These are phyloP conservation scores for Lichtheimia ramosa DNA, from an alignment of 371 early-diverging fungal genomes.

Conservation along the genomic window DNA sequence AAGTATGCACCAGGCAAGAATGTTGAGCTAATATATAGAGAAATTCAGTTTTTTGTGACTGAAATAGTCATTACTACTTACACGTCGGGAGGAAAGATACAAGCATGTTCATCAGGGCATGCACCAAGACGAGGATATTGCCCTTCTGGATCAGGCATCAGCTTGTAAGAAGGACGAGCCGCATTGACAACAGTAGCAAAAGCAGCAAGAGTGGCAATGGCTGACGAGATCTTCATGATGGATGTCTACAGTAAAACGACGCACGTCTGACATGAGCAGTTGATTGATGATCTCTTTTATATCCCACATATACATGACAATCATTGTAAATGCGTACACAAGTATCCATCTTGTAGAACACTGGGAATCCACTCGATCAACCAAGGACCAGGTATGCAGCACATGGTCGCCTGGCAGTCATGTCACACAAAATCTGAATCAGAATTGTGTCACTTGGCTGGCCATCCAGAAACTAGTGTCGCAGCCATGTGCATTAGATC, in stretches of 20 bases:
- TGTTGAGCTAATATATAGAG: slow-evolving; percentile 35
- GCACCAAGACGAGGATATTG: slow-evolving; percentile 59
- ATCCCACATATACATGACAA: neutral
- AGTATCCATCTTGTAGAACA: neutral
- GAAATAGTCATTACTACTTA: slow-evolving; percentile 17
- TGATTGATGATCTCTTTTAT: neutral
- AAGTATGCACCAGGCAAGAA: slow-evolving; percentile 58
- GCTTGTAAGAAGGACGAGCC: slow-evolving; percentile 5
- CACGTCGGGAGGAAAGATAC: slow-evolving; percentile 59
- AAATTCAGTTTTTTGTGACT: neutral
- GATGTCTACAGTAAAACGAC: neutral
- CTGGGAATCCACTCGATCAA: neutral
- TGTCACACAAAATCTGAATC: neutral
- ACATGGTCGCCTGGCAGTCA: neutral
- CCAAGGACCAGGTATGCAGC: neutral
- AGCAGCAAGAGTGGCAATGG: neutral
- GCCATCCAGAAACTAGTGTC: neutral
- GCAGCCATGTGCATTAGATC: too few relatives aligned
- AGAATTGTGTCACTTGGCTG: neutral
- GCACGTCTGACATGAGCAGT: neutral
- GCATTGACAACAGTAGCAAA: slow-evolving; percentile 4
- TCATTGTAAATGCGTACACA: neutral
- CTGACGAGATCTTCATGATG: neutral
- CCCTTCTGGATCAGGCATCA: slow-evolving; percentile 41
- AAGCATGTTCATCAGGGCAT: slow-evolving; percentile 53